Conservation (phyloP, 2,329 filamentous ascomycete genomes). For the Ceratocystis colombiana region DNA sequence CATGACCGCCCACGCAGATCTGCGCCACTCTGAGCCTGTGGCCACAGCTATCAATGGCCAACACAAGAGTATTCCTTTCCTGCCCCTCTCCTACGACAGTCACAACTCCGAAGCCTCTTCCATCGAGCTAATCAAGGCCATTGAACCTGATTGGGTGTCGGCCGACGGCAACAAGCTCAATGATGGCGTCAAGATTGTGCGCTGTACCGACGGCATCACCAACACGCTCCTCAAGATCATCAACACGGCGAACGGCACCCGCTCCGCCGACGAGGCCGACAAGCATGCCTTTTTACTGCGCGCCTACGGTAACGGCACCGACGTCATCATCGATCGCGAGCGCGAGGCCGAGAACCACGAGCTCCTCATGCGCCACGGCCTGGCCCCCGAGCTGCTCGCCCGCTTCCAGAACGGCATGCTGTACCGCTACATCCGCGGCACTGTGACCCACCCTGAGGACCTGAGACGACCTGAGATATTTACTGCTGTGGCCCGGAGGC, state of each 20-base stretch:
- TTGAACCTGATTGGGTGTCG: slow-evolving; percentile 74
- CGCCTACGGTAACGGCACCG: slow-evolving; percentile 89
- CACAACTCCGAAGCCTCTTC: slow-evolving; percentile 70
- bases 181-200: slow-evolving; percentile 59
- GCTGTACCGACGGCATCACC: slow-evolving; percentile 96
- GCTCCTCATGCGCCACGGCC: slow-evolving; percentile 67
- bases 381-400: slow-evolving; percentile 79
- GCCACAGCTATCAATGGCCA: slow-evolving; percentile 4
- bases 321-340: slow-evolving; percentile 90
- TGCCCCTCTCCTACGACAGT: slow-evolving; percentile 69
- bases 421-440: slow-evolving; percentile 80
- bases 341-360: slow-evolving; percentile 72
- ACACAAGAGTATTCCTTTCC: slow-evolving; percentile 44
- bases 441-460: slow-evolving; percentile 69
- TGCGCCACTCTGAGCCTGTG: slow-evolving; percentile 16
- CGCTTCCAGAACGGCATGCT: slow-evolving; percentile 94
- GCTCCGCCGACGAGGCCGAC: slow-evolving; percentile 65
- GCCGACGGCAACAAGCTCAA: slow-evolving; percentile 36
- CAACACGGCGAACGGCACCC: slow-evolving; percentile 55
- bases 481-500: slow-evolving; percentile 67
- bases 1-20: slow-evolving; percentile 24
- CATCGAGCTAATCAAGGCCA: slow-evolving; percentile 62
- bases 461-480: slow-evolving; percentile 66
- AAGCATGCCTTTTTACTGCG: slow-evolving; percentile 77
- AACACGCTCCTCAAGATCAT: slow-evolving; percentile 81